Base-by-base conservation (phyloP, 805 yeast species). In the Hanseniaspora clermontiae region DNA sequence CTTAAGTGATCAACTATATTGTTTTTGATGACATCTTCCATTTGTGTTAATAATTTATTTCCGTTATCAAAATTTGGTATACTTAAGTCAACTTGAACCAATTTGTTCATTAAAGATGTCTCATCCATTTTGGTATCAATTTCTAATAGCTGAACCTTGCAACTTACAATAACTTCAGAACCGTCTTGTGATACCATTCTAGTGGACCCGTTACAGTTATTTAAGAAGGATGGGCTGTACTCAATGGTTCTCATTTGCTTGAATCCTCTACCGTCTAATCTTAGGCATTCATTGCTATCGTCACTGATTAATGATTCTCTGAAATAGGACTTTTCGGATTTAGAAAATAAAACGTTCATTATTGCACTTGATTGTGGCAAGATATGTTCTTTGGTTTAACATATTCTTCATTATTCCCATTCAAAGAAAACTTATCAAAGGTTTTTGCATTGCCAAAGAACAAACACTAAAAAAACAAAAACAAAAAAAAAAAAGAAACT, bases 181-280 rank as follows among this genome's bases (percentile, higher is more conserved):
- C 98, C 97, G 68, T 91, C 97, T 50, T 85, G 77, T 37, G 88
- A 77, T 60, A 89, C 77, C 19, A 91, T 79, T 70, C 95, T 77
- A 0, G 97, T 84, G 1, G 97, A 89, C 14, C 98, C 98, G 70
- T 91, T 87, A 3, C 96, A 85, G 52, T 83, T 79, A 0, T 95
- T 93, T 58, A 93, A 74, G 63, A 91, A 84, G 51, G 83, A 83
- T 8, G 87, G 81, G 14, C 80, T 81, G 3, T 95, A 86, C 64
- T 88, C 95, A 49, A 93, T 69, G 0, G 97, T 96, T 61, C 97
- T 77, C 65, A 86, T 85, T 67, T 89, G 96, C 58, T 76, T 72
- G 14, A 74, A 74, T 8, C 74, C 70, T 63, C 98, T 77, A 0
- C 96, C 86, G 68, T 93, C 98, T 1, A 97, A 95, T 59, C 98